phyloP scores from a whole-genome alignment of 164 flowering plant species.

The Malania oleifera region DNA sequence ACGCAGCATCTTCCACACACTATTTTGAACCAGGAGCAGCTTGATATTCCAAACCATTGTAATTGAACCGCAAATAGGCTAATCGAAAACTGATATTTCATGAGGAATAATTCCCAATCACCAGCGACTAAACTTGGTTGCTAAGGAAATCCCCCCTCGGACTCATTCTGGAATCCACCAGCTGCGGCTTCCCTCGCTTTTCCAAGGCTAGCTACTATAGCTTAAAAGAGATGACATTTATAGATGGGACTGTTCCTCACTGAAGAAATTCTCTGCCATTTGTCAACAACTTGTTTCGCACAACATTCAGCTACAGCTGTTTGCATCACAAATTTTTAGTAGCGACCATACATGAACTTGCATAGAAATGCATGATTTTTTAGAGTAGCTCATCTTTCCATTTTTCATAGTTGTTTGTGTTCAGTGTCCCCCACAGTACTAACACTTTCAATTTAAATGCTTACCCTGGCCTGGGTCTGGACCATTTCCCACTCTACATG shows the following conservation, averaged over 20 bases:
- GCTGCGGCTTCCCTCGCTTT: constrained; percentile 23
- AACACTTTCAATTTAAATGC: too few relatives aligned
- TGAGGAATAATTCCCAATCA: constrained; percentile 34
- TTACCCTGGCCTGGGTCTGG: neutral
- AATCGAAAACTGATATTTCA: constrained; percentile 20
- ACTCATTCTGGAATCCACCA: constrained; percentile 26
- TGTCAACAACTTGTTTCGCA: constrained; percentile 16
- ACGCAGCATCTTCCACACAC: constrained; percentile 28
- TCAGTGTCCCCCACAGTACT: too few relatives aligned
- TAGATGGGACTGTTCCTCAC: constrained; percentile 15
- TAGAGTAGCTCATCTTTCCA: neutral
- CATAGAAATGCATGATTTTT: neutral
- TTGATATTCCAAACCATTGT: constrained; percentile 39
- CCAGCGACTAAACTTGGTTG: constrained; percentile 29
- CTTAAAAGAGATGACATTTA: constrained; percentile 4
- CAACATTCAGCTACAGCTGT: constrained; percentile 17
- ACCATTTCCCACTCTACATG: neutral
- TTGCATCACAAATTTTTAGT: constrained; percentile 5
- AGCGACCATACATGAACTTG: neutral
- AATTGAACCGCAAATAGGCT: constrained; percentile 23
- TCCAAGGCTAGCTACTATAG: constrained; percentile 19
- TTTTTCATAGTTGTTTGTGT: neutral
- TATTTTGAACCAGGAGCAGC: constrained; percentile 24
- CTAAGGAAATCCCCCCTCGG: constrained; percentile 18
- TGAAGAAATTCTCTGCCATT: constrained; percentile 21